Base-by-base conservation (phyloP, 768 basidiomycete species). In the Podaxis pistillaris region DNA sequence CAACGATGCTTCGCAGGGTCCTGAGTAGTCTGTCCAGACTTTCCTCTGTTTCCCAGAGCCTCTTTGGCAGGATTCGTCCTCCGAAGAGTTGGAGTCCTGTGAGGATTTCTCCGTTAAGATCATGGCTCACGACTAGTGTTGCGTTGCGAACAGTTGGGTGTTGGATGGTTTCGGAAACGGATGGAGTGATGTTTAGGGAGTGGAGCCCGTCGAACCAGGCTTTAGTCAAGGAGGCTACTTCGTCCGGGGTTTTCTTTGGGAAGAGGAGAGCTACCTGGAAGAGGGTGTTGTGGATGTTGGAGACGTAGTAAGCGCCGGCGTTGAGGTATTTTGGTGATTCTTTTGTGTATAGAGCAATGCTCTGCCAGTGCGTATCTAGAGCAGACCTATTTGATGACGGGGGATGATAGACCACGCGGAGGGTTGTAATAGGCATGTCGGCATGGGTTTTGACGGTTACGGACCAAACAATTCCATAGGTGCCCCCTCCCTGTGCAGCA, bases 361-460 rank as follows among this genome's bases (percentile, higher is more conserved):
- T 57, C 62, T 19, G 22, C 66, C 53, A 67, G 56, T 44, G 62
- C 33, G n/a, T 58, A n/a, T 65, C 66, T 33, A 56, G 28, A 52
- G 22, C 51, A 13, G 46, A 44, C 28, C 13, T 60, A 26, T 26
- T 53, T 37, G 54, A 58, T 33, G 62, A 57, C 11, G 52, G 9
- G 13, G 54, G 61, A 17, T 55, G 60, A 12, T 64, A 58, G 13
- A 49, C n/a, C 33, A 65, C 37, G 9, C 50, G 54, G 33, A 67
- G 41, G 19, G 58, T 65, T 13, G 62, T 63, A 17, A 63, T 58
- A 15, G 66, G 64, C 51, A 63, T 62, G 44, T 67, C 60, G 38
- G 59, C 38, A 47, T 58, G 64, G 36, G 64, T 63, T 44, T 66
- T 68, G 47, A 68, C 65, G 8, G 63, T 64, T n/a, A 66, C 58